Base-by-base conservation (phyloP, 208 protist genomes). In the Leishmania aethiopica region DNA sequence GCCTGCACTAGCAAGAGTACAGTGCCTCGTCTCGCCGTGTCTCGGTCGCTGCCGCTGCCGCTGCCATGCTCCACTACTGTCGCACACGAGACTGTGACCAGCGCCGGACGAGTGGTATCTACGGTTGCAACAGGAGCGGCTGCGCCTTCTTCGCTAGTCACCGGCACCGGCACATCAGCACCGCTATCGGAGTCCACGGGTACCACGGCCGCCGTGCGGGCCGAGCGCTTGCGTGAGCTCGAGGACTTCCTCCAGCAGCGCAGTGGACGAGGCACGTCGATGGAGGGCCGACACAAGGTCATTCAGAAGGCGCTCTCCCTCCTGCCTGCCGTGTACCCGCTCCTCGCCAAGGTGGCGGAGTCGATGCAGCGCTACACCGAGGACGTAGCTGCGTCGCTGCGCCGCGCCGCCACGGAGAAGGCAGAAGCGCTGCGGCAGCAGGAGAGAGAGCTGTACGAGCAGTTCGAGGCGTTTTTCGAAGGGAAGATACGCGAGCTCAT, bases 381-480 rank as follows among this genome's bases (percentile, higher is more conserved):
- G 15, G 90, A 95, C 11, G 19, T 87, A 25, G 77, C 70, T 17
- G 47, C 76, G 1, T 53, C 73, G 17, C 55, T 81, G 77, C 77
- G 17, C 35, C 67, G n/a, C 32, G 55, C 59, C 2, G 70, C 59
- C n/a, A 64, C 79, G 55, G 74, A 84, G 53, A 86, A 88, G 35
- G 60, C 55, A 7, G 82, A 78, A 51, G 89, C 89, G 32, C 81
- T 95, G 57, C 70, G 64, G 69, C n/a, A 75, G 74, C 64, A 90
- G 32, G 85, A 95, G 77, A 57, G 88, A 75, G 73, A 59, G 42
- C 76, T 93, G 35, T 93, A 85, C 75, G 77, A 83, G 47, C 83
- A 90, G 78, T 90, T 88, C 80, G 91, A 94, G 71, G 42, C 55
- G 5, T 94, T 96, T 67, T 96, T 95, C 74, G 93, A 94, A 66